phyloP scores from a whole-genome alignment of 208 protist species.

The Wallacemonas sp. region DNA sequence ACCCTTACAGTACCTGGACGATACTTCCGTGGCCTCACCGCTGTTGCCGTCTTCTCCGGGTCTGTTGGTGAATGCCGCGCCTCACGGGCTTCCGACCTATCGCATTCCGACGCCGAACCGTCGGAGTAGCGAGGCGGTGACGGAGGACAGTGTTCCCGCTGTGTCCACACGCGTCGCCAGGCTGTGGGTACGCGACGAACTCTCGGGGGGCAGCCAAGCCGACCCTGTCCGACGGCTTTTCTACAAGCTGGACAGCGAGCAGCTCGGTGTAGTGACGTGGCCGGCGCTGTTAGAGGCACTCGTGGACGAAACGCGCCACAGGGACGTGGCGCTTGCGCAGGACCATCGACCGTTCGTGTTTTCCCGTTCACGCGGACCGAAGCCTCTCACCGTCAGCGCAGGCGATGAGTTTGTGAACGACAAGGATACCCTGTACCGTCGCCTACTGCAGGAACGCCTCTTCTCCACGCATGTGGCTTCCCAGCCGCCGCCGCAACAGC shows the following conservation, averaged over 20 bases:
- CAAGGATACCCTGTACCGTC: background rate
- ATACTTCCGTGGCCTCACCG: background rate
- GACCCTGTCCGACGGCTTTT: conserved; percentile 33
- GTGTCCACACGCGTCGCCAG: background rate
- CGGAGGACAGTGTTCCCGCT: background rate
- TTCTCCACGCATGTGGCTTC: background rate
- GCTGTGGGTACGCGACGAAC: conserved; percentile 2
- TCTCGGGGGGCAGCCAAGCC: background rate
- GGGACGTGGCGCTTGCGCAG: conserved; percentile 14
- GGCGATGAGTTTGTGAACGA: background rate
- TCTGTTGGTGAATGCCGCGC: too few species aligned
- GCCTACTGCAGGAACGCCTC: background rate
- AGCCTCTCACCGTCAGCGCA: background rate
- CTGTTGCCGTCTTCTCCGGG: too few species aligned
- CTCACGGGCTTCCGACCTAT: background rate
- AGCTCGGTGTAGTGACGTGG: conserved; percentile 33
- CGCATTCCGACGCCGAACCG: background rate
- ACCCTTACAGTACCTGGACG: background rate
- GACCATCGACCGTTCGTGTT: conserved; percentile 44
- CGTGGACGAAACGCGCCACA: conserved; percentile 22
- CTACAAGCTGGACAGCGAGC: conserved; percentile 28
- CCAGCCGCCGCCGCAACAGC: background rate
- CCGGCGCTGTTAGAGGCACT: conserved; percentile 31
- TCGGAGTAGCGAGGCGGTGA: background rate
- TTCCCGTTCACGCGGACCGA: conserved; percentile 14